These are phyloP conservation scores for Hibiscus trionum DNA, from an alignment of 345 rosid genomes.

Conservation along the genomic window DNA sequence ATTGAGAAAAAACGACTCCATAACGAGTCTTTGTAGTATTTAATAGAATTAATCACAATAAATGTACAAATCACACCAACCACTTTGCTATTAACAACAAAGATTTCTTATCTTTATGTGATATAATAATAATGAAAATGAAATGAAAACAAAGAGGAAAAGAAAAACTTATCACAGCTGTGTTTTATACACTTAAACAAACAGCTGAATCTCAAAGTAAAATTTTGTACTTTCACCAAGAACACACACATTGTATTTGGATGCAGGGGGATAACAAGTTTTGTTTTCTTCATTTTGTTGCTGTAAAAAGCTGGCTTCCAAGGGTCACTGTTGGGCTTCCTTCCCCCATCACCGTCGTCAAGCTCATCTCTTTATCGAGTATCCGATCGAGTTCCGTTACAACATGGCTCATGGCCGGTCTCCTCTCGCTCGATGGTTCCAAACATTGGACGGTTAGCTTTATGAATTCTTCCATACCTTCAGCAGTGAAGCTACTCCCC, in stretches of 20 bases:
- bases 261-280: neutral
- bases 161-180: constrained; percentile 40
- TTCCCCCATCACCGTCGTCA: constrained; percentile 80
- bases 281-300: constrained; percentile 25
- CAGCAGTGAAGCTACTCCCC: constrained; percentile 60
- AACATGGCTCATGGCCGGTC: constrained; percentile 66
- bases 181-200: constrained; percentile 69
- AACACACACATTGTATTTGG: constrained; percentile 21
- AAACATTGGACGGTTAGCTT: constrained; percentile 47
- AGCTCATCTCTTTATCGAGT: constrained; percentile 67
- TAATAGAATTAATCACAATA: neutral
- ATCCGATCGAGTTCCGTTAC: constrained; percentile 71
- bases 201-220: constrained; percentile 48
- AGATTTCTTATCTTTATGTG: constrained; percentile 30
- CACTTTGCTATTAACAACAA: constrained; percentile 34
- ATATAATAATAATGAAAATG: neutral
- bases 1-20: no score
- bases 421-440: constrained; percentile 68
- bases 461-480: constrained; percentile 76
- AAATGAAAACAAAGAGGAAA: constrained; percentile 11
- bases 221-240: constrained; percentile 24
- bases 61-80: constrained; percentile 18
- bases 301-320: constrained; percentile 63
- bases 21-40: no score
- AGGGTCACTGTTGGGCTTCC: constrained; percentile 73